A percentile compares a stretch with the other conserved stretches of the same genome.
These are phyloP conservation scores for Lichtheimia ramosa DNA, from an alignment of 371 early-diverging fungal genomes.

Conservation along the genomic window DNA sequence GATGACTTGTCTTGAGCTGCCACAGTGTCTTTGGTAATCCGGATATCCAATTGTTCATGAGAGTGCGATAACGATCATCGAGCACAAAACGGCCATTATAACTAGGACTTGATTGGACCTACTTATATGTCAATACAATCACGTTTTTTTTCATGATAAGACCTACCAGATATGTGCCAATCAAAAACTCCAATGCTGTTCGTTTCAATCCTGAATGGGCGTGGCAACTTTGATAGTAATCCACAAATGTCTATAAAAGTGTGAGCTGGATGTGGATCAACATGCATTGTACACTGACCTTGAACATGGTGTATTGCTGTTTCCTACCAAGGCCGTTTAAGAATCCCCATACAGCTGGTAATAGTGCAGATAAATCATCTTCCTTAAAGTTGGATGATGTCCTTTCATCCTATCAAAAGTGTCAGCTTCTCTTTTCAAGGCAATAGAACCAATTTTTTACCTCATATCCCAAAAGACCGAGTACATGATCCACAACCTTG, in stretches of 20 bases:
- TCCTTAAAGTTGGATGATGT: conserved; percentile 40
- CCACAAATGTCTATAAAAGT: conserved; percentile 26
- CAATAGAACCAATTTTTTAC: no score
- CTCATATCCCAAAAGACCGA: conserved; percentile 46
- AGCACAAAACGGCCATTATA: conserved; percentile 32
- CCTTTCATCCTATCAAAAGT: conserved; percentile 7
- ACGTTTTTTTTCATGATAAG: background rate
- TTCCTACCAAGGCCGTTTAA: conserved; percentile 52
- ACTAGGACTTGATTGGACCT: conserved; percentile 43
- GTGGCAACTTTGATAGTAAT: conserved; percentile 35
- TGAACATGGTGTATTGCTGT: conserved; percentile 38
- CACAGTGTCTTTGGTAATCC: conserved; percentile 58
- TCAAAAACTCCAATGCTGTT: conserved; percentile 40
- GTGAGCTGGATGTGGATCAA: conserved; percentile 16
- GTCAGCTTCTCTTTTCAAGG: background rate
- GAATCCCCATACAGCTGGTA: conserved; percentile 64
- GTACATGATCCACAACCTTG: conserved; percentile 53
- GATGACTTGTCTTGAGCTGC: conserved; percentile 47
- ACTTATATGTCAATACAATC: background rate
- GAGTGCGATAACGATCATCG: conserved; percentile 16
- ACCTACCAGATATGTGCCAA: conserved; percentile 38
- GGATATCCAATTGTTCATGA: conserved; percentile 35
- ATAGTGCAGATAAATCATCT: conserved; percentile 48
- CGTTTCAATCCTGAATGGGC: conserved; percentile 39
- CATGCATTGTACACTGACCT: conserved; percentile 15